These are phyloP conservation scores for Pestalotiopsis sp. DNA, from an alignment of 2,329 filamentous ascomycete genomes.

Conservation along the genomic window DNA sequence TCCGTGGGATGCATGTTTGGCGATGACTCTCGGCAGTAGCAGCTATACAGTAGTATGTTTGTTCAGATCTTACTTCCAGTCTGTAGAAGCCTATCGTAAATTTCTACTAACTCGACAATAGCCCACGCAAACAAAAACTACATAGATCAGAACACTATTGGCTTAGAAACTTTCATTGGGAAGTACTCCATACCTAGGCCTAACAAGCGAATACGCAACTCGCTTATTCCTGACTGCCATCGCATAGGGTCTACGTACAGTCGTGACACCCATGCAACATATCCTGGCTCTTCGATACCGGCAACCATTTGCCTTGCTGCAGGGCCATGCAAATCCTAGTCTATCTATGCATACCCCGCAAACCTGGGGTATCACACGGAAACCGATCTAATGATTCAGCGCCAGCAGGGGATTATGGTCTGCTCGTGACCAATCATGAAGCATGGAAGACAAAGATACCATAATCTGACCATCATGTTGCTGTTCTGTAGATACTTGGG, in stretches of 20 bases:
- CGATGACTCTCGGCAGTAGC: background rate
- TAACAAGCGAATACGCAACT: no score
- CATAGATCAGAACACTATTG: no score
- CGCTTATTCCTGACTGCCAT: no score
- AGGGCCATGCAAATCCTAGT: background rate
- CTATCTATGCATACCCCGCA: constrained; percentile 3
- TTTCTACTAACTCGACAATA: no score
- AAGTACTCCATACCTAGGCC: no score
- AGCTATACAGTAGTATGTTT: background rate
- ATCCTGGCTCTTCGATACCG: background rate
- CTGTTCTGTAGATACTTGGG: background rate
- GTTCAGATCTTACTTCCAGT: background rate
- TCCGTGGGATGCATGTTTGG: constrained; percentile 28
- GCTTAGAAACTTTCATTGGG: no score
- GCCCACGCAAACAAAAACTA: no score
- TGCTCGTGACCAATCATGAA: background rate
- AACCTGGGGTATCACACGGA: background rate
- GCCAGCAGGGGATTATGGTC: background rate
- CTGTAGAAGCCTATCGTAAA: no score
- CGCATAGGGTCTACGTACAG: no score
- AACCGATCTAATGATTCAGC: background rate
- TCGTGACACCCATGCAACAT: background rate
- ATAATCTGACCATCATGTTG: background rate
- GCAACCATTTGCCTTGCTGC: background rate
- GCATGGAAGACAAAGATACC: background rate